Evolutionary conservation across 78 protist genomes (phyloP).

Genomic region (Dictyostelium citrinum): DNA sequence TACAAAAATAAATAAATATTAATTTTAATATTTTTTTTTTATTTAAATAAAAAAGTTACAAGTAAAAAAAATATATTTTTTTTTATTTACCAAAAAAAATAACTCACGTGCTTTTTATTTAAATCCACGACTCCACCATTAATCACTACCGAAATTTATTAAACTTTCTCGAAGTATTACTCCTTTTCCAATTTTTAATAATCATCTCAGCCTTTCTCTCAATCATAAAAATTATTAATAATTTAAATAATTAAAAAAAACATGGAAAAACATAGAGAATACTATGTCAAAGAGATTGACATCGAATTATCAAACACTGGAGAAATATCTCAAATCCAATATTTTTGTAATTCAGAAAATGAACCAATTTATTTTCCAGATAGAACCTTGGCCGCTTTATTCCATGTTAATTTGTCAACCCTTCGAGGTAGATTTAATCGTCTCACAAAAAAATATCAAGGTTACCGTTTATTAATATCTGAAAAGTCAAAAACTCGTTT

Average conservation of each 20-base stretch:
- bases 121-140: background rate
- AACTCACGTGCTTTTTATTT: background rate
- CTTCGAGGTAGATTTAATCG: slow-evolving; percentile 68
- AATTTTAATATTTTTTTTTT: background rate
- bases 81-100: background rate
- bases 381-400: slow-evolving; percentile 51
- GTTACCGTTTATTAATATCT: slow-evolving; percentile 35
- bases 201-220: no score
- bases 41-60: background rate
- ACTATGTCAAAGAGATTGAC: slow-evolving; percentile 41
- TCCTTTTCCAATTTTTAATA: background rate
- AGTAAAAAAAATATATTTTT: background rate
- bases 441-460: slow-evolving; percentile 41
- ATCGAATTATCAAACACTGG: background rate
- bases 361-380: slow-evolving; percentile 74
- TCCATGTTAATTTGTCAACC: slow-evolving; percentile 56
- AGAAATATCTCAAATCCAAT: slow-evolving; percentile 16
- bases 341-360: slow-evolving; percentile 33
- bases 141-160: background rate
- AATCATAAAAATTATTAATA: no score
- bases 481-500: slow-evolving; percentile 60
- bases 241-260: background rate
- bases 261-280: slow-evolving; percentile 9
- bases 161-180: background rate
- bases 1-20: background rate